Evolutionary conservation across 176 grass and related monocot genomes (phyloP), one percentile per base, ranked within the genome.

Genomic region (Juncus effusus): DNA sequence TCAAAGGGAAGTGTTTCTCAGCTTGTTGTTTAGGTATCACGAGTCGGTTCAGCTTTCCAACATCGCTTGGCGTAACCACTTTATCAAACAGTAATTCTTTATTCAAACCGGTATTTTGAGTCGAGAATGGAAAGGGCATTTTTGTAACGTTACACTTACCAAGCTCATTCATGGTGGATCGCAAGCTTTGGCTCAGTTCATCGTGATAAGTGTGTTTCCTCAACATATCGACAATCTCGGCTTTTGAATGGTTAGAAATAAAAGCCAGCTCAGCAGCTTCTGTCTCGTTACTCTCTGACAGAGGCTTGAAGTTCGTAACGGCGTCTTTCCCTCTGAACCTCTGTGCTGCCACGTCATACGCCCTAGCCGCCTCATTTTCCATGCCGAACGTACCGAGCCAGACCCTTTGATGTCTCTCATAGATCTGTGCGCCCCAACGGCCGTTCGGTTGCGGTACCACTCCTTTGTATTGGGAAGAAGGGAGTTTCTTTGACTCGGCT

Each of bases 381-480:
- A 62, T 45, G 42, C 77, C 56, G 74, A 96, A 96, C 14, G 91
- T 96, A 11, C 91, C 91, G 40, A 96, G 84, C 91, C 91, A 96
- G 38, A 96, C 84, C 19, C 91, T 79, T 58, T 78, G 62, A 73
- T 96, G 84, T 63, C 65, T 70, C 73, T 96, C 84, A 72, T 96
- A 96, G 73, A 96, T 96, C 79, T 96, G 87, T 16, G 87, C 79
- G 4, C 87, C 87, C 91, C 91, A 90, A 3, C 81, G 63, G 4
- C 91, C 87, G 56, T 90, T 90, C 13, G 84, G 91, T 74, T 90
- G 84, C 61, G 91, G 84, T 28, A 96, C 87, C 3, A 96, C 91
- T 37, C 91, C 87, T 77, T 96, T 96, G 79, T 73, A 96, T 28
- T 78, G 73, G 12, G 84, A 90, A 7, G 81, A 63, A 3, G 69